Percentiles rank a stretch among this genome's conserved stretches.
phyloP scores from a whole-genome alignment of 805 yeast genomes.

The Brettanomyces anomalus region DNA sequence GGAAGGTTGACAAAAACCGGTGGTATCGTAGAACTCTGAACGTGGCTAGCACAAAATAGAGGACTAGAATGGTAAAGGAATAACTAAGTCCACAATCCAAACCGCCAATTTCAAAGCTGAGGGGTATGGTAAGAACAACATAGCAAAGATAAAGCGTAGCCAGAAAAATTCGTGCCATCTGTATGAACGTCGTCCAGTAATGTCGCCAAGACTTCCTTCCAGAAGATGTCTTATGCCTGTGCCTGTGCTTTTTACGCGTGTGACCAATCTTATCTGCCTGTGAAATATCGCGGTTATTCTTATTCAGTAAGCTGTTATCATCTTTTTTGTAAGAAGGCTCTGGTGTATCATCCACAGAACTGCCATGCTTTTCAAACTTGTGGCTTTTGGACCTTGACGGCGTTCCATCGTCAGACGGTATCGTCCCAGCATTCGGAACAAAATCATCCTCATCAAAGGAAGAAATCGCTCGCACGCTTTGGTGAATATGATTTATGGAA shows the following conservation, averaged over 20 bases:
- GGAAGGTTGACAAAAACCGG: slow-evolving; percentile 32
- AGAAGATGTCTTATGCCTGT: not conserved
- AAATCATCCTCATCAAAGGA: no score
- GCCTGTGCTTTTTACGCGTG: not conserved
- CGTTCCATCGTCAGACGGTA: no score
- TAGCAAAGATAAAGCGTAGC: slow-evolving; percentile 57
- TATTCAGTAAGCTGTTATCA: no score
- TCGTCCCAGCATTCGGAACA: no score
- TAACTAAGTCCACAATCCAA: slow-evolving; percentile 81
- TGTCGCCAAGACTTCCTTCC: not conserved
- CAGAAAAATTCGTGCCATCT: slow-evolving; percentile 29
- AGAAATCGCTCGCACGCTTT: no score
- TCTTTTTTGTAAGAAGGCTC: no score
- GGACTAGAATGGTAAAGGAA: slow-evolving; percentile 59
- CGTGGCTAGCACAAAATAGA: slow-evolving; percentile 69
- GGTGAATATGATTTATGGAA: no score
- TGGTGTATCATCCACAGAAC: no score
- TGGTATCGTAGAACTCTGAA: slow-evolving; percentile 47
- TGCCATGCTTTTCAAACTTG: no score
- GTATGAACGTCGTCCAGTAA: slow-evolving; percentile 8
- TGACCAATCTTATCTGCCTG: no score
- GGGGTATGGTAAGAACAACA: slow-evolving; percentile 75
- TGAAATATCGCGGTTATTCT: no score
- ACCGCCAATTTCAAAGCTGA: slow-evolving; percentile 93
- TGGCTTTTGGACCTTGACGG: no score